Percentiles rank a stretch among this genome's conserved stretches.
Evolutionary conservation across 805 yeast species (phyloP).

Genomic region (Saccharomycopsis schoenii): DNA sequence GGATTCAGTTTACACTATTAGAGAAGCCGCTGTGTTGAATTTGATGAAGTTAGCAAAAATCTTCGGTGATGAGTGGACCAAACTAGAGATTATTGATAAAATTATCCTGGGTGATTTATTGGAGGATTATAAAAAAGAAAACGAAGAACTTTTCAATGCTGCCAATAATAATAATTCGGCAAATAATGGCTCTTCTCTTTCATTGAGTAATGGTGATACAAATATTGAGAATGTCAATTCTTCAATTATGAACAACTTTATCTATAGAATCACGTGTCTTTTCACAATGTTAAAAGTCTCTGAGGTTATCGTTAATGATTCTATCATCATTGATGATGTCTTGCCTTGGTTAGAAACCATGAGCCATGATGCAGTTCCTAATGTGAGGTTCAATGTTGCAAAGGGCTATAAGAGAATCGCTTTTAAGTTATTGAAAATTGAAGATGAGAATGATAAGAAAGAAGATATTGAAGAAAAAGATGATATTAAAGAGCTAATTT

Average conservation of each 20-base stretch:
- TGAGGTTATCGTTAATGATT: constrained; percentile 52
- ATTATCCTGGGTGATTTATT: constrained; percentile 40
- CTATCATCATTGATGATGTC: constrained; percentile 50
- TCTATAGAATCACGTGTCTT: constrained; percentile 84
- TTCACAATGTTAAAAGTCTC: constrained; percentile 78
- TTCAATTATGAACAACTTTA: constrained; percentile 46
- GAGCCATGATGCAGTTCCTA: constrained; percentile 78
- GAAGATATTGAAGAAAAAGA: background rate
- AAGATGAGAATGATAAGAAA: constrained; percentile 8
- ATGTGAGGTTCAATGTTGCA: constrained; percentile 91
- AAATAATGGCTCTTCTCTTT: background rate
- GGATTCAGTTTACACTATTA: constrained; percentile 93
- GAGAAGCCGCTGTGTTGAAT: constrained; percentile 91
- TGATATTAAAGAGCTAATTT: background rate
- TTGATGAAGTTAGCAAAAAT: constrained; percentile 70
- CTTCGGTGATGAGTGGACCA: constrained; percentile 93
- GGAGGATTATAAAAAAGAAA: constrained; percentile 25
- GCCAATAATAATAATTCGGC: constrained; percentile 25
- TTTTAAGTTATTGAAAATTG: constrained; percentile 28
- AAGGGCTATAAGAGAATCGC: constrained; percentile 59
- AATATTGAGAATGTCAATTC: constrained; percentile 20
- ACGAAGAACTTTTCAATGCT: constrained; percentile 20
- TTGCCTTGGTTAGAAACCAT: constrained; percentile 72
- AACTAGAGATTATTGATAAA: constrained; percentile 69
- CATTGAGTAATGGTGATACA: constrained; percentile 17